Evolutionary conservation across 2,329 filamentous ascomycete species (phyloP).

Genomic region (Fusarium nygamai): DNA sequence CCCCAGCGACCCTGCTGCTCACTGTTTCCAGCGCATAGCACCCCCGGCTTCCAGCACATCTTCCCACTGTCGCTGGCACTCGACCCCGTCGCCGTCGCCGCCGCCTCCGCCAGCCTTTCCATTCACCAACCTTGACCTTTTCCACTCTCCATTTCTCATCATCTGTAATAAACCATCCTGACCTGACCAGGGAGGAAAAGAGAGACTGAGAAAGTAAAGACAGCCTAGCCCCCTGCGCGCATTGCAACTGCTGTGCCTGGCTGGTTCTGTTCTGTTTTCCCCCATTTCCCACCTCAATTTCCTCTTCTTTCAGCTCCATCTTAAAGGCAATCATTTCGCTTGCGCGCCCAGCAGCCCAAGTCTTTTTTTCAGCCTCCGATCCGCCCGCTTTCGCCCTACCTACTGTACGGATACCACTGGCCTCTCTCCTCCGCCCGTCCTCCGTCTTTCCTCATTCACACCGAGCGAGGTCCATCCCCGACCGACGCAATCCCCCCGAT

Average conservation of each 20-base stretch:
- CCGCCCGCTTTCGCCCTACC: slow-evolving; percentile 48
- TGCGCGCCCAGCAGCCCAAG: slow-evolving; percentile 49
- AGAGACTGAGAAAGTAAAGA: slow-evolving; percentile 9
- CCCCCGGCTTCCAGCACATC: slow-evolving; percentile 34
- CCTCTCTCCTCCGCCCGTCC: slow-evolving; percentile 37
- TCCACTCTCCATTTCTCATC: slow-evolving; percentile 4
- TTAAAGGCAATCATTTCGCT: slow-evolving; percentile 63
- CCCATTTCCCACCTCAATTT: slow-evolving; percentile 34
- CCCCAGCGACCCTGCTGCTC: slow-evolving; percentile 32
- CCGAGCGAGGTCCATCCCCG: slow-evolving; percentile 45
- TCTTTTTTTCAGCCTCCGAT: slow-evolving; percentile 57
- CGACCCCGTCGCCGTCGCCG: background rate
- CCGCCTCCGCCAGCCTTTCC: slow-evolving; percentile 23
- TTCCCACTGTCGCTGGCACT: slow-evolving; percentile 8
- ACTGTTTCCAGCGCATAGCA: slow-evolving; percentile 35
- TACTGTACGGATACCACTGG: slow-evolving; percentile 17
- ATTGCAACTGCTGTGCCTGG: background rate
- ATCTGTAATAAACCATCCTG: slow-evolving; percentile 12
- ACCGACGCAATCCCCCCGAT: slow-evolving; percentile 41
- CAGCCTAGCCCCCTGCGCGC: slow-evolving; percentile 27
- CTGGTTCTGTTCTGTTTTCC: slow-evolving; percentile 27
- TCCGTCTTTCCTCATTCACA: slow-evolving; percentile 43
- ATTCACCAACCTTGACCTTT: slow-evolving; percentile 20
- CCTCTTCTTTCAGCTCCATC: slow-evolving; percentile 51
- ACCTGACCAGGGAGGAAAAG: background rate